Evolutionary conservation across 2,329 filamentous ascomycete species (phyloP), one percentile per base, ranked within the genome.

Genomic region (Stagonosporopsis vannaccii): DNA sequence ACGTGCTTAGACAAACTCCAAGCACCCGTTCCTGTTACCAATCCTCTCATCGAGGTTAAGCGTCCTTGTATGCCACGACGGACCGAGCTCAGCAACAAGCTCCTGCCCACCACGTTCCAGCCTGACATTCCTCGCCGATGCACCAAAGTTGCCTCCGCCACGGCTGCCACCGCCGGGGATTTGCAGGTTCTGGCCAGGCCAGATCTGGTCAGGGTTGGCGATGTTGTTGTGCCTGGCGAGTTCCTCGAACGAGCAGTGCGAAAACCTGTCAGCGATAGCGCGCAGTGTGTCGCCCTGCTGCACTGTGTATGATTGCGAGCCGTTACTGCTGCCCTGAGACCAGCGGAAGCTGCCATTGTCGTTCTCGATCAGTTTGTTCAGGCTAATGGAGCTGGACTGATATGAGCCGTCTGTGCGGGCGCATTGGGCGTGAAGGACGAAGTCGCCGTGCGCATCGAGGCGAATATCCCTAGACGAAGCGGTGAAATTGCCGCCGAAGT

Each of bases 231-330:
- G 65, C 3, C 65, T 53, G 1, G 67, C 63, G 3, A 71, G 51
- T 0, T 70, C 65, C 5, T 71, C 65, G n/a, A 59, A 69, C 1
- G 63, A 60, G 60, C 68, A 71, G 47, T 70, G 61, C 7, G 44
- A 58, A 55, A 62, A 64, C 13, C 68, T 58, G 2, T 44, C 51
- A 0, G 68, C 68, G 35, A 71, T 70, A 44, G 67, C 62, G 9
- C 67, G 68, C 2, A 71, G 59, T 12, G 68, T 70, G 19, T 71
- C 68, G 39, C 68, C 68, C 33, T 54, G 59, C 47, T 71, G 68
- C 4, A 71, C 68, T 1, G 62, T 68, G 35, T 67, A 63, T 6
- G 61, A 54, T n/a, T 54, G 59, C 0, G 55, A 51, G 46, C 59
- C 49, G 47, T 54, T 56, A 50, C 49, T 56, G 26, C 56, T 56